These are phyloP conservation scores for Pelagomonas calceolata DNA, from an alignment of 108 stramenopile species.

Conservation along the genomic window DNA sequence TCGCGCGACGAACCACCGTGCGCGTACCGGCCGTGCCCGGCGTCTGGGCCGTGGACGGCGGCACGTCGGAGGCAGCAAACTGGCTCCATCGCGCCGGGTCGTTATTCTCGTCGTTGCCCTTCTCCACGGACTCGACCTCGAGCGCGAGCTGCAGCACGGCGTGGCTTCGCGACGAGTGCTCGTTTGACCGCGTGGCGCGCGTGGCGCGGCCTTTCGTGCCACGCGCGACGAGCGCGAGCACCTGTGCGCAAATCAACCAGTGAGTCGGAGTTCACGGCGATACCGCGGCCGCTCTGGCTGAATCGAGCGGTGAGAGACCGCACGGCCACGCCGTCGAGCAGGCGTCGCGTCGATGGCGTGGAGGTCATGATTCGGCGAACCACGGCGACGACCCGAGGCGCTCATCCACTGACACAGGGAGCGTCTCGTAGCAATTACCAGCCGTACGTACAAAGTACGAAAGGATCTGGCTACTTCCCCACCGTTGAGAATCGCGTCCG, in stretches of 20 bases:
- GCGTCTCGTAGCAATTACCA: too few relatives aligned
- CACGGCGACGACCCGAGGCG: too few relatives aligned
- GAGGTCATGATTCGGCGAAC: too few relatives aligned
- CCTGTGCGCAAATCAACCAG: too few relatives aligned
- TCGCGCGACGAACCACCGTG: constrained; percentile 30
- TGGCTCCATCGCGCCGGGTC: neutral
- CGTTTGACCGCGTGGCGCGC: constrained; percentile 47
- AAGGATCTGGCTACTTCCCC: too few relatives aligned
- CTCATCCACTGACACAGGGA: too few relatives aligned
- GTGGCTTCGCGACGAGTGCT: constrained; percentile 29
- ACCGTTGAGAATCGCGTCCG: too few relatives aligned
- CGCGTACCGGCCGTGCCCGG: constrained; percentile 20
- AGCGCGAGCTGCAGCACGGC: constrained; percentile 32
- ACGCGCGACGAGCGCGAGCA: constrained; percentile 27
- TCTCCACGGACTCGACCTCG: constrained; percentile 9
- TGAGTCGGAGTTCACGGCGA: neutral
- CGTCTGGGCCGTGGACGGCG: too few relatives aligned
- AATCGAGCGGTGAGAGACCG: constrained; percentile 18
- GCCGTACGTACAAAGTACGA: too few relatives aligned
- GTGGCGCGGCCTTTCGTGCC: constrained; percentile 38
- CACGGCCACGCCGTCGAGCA: too few relatives aligned
- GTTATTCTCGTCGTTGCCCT: neutral
- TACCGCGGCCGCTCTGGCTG: constrained; percentile 14
- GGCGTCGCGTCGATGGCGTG: too few relatives aligned
- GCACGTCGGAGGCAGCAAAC: neutral